Conservation (phyloP, 108 stramenopile species). For the Phaeodactylum tricornutum region DNA sequence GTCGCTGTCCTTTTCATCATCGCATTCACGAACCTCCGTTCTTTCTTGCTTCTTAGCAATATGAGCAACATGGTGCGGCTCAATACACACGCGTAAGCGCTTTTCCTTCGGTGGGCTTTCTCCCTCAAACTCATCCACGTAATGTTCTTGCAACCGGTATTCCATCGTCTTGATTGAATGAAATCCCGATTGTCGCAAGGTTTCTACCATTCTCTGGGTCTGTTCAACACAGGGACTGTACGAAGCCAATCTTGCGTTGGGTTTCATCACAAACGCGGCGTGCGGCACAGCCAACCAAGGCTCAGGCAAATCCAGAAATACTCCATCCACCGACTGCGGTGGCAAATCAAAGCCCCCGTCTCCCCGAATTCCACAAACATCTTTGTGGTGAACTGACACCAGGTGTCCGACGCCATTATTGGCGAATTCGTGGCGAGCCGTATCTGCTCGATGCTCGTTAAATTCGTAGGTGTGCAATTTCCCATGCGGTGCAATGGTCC, state of each 20-base stretch:
- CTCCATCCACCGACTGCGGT: slow-evolving; percentile 68
- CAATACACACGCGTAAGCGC: slow-evolving; percentile 17
- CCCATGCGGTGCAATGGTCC: slow-evolving; percentile 86
- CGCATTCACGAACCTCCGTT: too few species aligned
- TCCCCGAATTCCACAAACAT: slow-evolving; percentile 63
- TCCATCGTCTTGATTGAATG: slow-evolving; percentile 82
- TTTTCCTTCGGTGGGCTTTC: slow-evolving; percentile 40
- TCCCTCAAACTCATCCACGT: slow-evolving; percentile 58
- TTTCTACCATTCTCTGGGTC: slow-evolving; percentile 57
- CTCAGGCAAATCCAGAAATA: slow-evolving; percentile 90
- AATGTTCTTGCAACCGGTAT: slow-evolving; percentile 70
- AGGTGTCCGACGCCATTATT: slow-evolving; percentile 67
- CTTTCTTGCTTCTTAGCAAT: slow-evolving; percentile 1
- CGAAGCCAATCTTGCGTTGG: slow-evolving; percentile 62
- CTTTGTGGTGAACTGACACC: slow-evolving; percentile 61
- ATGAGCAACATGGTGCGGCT: slow-evolving; percentile 21
- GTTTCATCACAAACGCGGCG: slow-evolving; percentile 63
- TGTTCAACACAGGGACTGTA: slow-evolving; percentile 97
- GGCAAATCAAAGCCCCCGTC: slow-evolving; percentile 61
- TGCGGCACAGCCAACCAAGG: slow-evolving; percentile 89
- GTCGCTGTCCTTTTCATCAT: too few species aligned
- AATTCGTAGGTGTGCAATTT: slow-evolving; percentile 89
- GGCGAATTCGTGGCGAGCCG: slow-evolving; percentile 72
- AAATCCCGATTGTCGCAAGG: slow-evolving; percentile 59
- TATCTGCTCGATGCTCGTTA: slow-evolving; percentile 71